Conservation (phyloP, 169 alveolate genomes). For the Plasmodium berghei region DNA sequence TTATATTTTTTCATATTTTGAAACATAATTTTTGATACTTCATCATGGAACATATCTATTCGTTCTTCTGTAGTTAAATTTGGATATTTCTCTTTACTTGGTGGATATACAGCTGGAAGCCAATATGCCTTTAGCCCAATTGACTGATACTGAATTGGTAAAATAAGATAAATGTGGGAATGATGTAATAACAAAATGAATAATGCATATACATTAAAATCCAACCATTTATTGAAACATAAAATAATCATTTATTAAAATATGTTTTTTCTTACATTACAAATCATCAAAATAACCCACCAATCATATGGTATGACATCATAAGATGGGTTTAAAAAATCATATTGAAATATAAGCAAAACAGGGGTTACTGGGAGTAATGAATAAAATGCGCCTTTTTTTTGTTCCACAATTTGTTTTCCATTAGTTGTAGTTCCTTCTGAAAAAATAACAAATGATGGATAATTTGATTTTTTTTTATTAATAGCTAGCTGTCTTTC, state of each 20-base stretch:
- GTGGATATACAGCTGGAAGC: slow-evolving; percentile 67
- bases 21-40: slow-evolving; percentile 71
- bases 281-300: slow-evolving; percentile 29
- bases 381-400: slow-evolving; percentile 64
- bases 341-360: slow-evolving; percentile 38
- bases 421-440: slow-evolving; percentile 75
- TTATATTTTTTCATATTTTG: slow-evolving; percentile 60
- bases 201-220: no score
- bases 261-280: slow-evolving; percentile 19
- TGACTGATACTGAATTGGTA: slow-evolving; percentile 12
- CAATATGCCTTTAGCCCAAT: slow-evolving; percentile 34
- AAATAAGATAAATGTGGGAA: neutral
- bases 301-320: slow-evolving; percentile 61
- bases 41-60: slow-evolving; percentile 58
- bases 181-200: neutral
- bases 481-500: slow-evolving; percentile 43
- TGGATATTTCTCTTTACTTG: slow-evolving; percentile 31
- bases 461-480: slow-evolving; percentile 30
- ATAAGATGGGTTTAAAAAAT: slow-evolving; percentile 56
- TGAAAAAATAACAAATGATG: slow-evolving; percentile 71
- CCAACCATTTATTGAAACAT: neutral
- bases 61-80: slow-evolving; percentile 41
- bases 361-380: slow-evolving; percentile 67
- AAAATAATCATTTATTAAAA: no score
- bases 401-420: slow-evolving; percentile 38